A percentile compares a stretch with the other conserved stretches of the same genome.
Evolutionary conservation across 2,329 filamentous ascomycete species (phyloP).

Genomic region (Talaromyces sp.): DNA sequence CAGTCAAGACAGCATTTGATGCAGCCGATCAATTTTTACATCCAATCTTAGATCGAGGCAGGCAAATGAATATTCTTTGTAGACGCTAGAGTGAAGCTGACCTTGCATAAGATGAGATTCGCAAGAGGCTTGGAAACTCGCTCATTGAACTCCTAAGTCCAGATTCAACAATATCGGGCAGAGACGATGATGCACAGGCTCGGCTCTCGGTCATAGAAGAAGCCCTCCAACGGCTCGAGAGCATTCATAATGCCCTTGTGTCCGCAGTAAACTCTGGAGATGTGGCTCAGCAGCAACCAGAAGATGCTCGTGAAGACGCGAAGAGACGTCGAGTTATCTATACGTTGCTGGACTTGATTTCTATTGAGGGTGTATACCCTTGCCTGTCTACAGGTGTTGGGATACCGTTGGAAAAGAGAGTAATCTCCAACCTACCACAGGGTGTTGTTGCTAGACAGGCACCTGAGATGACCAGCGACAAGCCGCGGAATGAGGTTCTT

Average conservation of each 20-base stretch:
- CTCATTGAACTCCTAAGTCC: constrained; percentile 34
- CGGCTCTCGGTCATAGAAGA: constrained; percentile 31
- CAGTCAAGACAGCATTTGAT: constrained; percentile 32
- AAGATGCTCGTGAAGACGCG: constrained; percentile 40
- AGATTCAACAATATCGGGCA: constrained; percentile 6
- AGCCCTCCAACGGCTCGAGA: constrained; percentile 33
- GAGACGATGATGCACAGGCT: constrained; percentile 19
- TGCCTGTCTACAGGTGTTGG: constrained; percentile 43
- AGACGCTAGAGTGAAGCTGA: constrained; percentile 28
- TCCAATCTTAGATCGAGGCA: constrained; percentile 43
- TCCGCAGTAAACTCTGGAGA: constrained; percentile 22
- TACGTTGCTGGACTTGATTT: constrained; percentile 43
- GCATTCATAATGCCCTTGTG: constrained; percentile 37
- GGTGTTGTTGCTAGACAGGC: constrained; percentile 42
- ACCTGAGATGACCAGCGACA: constrained; percentile 20
- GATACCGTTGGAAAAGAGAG: constrained; percentile 43
- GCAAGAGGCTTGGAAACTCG: constrained; percentile 34
- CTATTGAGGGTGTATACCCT: constrained; percentile 46
- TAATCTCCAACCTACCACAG: constrained; percentile 43
- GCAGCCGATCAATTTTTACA: constrained; percentile 35
- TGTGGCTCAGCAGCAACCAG: constrained; percentile 21
- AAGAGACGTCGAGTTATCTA: constrained; percentile 39
- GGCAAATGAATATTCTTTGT: constrained; percentile 24
- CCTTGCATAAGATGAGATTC: constrained; percentile 36
- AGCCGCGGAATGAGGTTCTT: constrained; percentile 29